Evolutionary conservation across 1,284 basidiomycete species (phyloP), one percentile per base, ranked within the genome.

Genomic region (Ceratobasidium theobromae): DNA sequence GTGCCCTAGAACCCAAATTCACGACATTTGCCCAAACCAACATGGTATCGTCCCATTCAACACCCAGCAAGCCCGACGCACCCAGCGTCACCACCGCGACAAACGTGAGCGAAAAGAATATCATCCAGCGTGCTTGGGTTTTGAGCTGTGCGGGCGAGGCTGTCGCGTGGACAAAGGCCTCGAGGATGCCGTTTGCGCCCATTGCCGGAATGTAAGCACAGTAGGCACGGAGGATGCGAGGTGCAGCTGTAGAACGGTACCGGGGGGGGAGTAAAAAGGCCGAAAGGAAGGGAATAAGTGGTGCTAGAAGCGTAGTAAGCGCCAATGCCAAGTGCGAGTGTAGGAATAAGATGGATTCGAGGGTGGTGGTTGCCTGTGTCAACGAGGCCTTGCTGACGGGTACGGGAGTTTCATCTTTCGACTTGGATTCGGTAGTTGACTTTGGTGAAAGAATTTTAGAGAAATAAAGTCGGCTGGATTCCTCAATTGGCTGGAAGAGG

Each of bases 401-500:
- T 1, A 21, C 12, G 21, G 25, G 5, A 16, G 57, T 27, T 38
- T 35, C 14, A 14, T 3, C 43, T 8, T 43, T 40, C 49, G 53
- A 25, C 27, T 43, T 23, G 18, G 33, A 12, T 23, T 5, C 53
- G 51, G 66, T 12, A 23, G 71, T 12, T n/a, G n/a, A n/a, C n/a
- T n/a, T n/a, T n/a, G 67, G 53, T 1, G 81, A 75, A 28, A 90
- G 79, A 0, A 82, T 80, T 70, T 84, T 87, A 6, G 93, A 93
- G 76, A 95, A 97, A 76, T 89, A 93, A 0, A 96, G 80, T 0
- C 94, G 85, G 3, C 89, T 84, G 0, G 90, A 89, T 75, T 98
- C 95, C 76, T 98, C 95, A 27, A 96, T 83, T 0, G 95, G 95
- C 72, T 96, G 95, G 73, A 98, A 95, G 35, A 95, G 74, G 70